Conservation (phyloP, 169 alveolate genomes). For the Ichthyophthirius multifiliis region DNA sequence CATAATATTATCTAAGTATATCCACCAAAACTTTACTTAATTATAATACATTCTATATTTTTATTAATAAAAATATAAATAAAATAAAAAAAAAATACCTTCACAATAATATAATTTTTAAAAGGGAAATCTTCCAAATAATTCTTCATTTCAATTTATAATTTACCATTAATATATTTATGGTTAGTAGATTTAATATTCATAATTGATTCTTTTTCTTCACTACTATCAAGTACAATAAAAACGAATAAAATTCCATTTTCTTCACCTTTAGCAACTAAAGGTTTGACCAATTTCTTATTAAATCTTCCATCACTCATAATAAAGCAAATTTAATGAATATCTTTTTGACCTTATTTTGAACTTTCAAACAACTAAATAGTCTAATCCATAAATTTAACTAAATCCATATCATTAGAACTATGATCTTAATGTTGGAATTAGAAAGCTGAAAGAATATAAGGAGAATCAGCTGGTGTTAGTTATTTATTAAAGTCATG, state of each 20-base stretch:
- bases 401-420: slow-evolving; percentile 80
- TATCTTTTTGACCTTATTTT: slow-evolving; percentile 51
- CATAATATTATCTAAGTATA: slow-evolving; percentile 34
- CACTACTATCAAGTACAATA: slow-evolving; percentile 53
- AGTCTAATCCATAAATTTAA: slow-evolving; percentile 83
- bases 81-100: slow-evolving; percentile 48
- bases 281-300: slow-evolving; percentile 82
- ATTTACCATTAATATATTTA: slow-evolving; percentile 82
- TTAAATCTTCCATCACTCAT: slow-evolving; percentile 98
- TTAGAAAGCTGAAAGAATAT: slow-evolving; percentile 60
- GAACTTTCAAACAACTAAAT: slow-evolving; percentile 55
- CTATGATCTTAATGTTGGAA: slow-evolving; percentile 75
- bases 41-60: slow-evolving; percentile 21
- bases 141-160: slow-evolving; percentile 78
- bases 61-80: neutral
- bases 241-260: slow-evolving; percentile 52
- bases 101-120: slow-evolving; percentile 93
- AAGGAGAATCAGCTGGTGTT: slow-evolving; percentile 63
- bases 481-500: slow-evolving; percentile 60
- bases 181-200: slow-evolving; percentile 78
- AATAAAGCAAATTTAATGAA: slow-evolving; percentile 87
- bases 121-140: slow-evolving; percentile 96
- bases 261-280: slow-evolving; percentile 56
- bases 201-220: slow-evolving; percentile 61
- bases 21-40: slow-evolving; percentile 33